Base-by-base conservation (phyloP, 345 rosid genomes). In the Salix brachista region DNA sequence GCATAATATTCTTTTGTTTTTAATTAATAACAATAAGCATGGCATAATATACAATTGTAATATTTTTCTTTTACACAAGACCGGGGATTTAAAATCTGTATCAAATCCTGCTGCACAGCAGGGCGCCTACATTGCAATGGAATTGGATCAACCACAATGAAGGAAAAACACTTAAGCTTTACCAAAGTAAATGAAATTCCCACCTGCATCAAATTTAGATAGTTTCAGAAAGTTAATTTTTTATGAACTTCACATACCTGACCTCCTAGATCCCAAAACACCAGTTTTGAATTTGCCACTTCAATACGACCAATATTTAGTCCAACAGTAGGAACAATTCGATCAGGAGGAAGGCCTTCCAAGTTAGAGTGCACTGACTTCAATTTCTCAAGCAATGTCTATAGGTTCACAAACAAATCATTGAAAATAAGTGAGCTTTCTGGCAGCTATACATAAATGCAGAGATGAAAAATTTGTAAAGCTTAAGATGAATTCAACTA, bases 291-390 rank as follows among this genome's bases (percentile, higher is more conserved):
- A 83, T 90, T 92, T 37, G 93, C 74, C 75, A 86, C 88, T 92
- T 93, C 97, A 56, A 91, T 85, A 26, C 97, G 97, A 71, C 97
- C 98, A 67, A 96, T 92, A 79, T 96, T 96, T 4, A 96, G 91
- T n/a, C 99, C 99, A 66, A 96, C 98, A 1, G 99, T 96, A n/a
- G 99, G 98, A 78, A 92, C 94, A 65, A 96, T 94, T 66, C 96
- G 91, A 87, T 96, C 99, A 78, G 94, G 97, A 12, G 98, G 98
- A 70, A 94, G 94, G 74, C 99, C 96, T 87, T 94, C 97, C 52
- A 88, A 79, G 83, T 92, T 87, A 17, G 91, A 88, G 89, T 91
- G 90, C 25, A 86, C 21, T 1, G 99, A 87, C 83, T 96, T 96
- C 86, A 96, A 69, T 82, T 92, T 96, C 93, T 96, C 99, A 86